phyloP scores from a whole-genome alignment of 805 yeast genomes.

The Ogataea polymorpha region DNA sequence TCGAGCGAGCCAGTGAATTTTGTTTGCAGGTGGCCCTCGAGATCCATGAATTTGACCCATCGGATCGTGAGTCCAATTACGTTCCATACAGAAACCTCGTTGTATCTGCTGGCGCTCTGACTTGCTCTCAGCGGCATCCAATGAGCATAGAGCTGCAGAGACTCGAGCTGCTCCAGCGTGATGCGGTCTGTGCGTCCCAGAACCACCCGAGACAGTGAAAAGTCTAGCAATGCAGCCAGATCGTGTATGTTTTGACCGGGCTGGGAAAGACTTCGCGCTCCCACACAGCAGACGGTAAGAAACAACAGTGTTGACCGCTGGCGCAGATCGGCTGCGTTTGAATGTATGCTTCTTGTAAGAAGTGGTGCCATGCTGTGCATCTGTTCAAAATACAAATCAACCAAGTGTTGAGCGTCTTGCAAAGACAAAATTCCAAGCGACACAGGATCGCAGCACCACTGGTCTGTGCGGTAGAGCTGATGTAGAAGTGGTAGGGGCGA shows the following conservation, averaged over 20 bases:
- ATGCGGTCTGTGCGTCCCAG: conserved; percentile 9
- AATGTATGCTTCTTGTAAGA: conserved; percentile 13
- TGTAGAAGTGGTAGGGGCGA: conserved; percentile 12
- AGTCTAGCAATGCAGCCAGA: conserved; percentile 12
- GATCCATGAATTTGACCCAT: conserved; percentile 14
- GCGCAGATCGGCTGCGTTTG: conserved; percentile 13
- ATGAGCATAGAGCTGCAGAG: conserved; percentile 18
- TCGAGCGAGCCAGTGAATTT: conserved; percentile 1
- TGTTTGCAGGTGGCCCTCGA: conserved; percentile 11
- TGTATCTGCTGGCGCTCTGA: conserved; percentile 2
- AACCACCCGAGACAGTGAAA: conserved; percentile 11
- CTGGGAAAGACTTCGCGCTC: conserved; percentile 6
- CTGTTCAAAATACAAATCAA: conserved; percentile 13
- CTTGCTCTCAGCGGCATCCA: conserved; percentile 14
- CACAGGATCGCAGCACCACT: conserved; percentile 18
- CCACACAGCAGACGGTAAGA: conserved; percentile 13
- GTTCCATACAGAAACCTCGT: conserved; percentile 16
- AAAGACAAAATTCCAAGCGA: conserved; percentile 7
- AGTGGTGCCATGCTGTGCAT: conserved; percentile 19
- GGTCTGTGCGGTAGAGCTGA: conserved; percentile 4
- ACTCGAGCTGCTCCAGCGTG: conserved; percentile 16
- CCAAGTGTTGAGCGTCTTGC: conserved; percentile 14
- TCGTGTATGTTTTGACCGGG: conserved; percentile 9
- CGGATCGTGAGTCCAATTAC: conserved; percentile 17
- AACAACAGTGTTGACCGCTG: conserved; percentile 12